A percentile compares a stretch with the other conserved stretches of the same genome.
These are phyloP conservation scores for Dillenia suffruticosa DNA, from an alignment of 164 flowering plant species.

Conservation along the genomic window DNA sequence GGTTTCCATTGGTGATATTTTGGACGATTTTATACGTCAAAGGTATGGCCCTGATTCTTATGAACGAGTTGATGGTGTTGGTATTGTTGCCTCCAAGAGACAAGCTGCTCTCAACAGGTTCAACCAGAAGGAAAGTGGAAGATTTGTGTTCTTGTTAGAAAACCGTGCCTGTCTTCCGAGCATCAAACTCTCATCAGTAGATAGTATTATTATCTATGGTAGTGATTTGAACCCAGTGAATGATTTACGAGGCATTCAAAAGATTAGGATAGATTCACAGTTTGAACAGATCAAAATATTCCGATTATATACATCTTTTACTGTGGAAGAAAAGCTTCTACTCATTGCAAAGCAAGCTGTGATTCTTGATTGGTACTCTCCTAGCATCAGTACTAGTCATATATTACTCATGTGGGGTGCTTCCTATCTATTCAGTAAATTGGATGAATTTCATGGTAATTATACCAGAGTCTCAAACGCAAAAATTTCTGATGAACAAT, in stretches of 20 bases:
- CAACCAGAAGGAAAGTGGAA: conserved; percentile 52
- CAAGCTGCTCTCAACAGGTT: conserved; percentile 63
- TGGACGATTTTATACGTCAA: conserved; percentile 74
- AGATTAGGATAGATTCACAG: conserved; percentile 51
- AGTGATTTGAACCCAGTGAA: conserved; percentile 83
- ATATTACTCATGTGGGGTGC: conserved; percentile 82
- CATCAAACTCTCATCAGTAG: conserved; percentile 69
- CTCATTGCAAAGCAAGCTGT: conserved; percentile 47
- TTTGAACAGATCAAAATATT: conserved; percentile 55
- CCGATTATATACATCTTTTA: conserved; percentile 68
- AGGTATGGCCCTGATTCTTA: conserved; percentile 77
- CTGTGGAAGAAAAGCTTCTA: conserved; percentile 77
- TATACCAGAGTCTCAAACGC: conserved; percentile 7
- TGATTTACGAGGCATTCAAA: conserved; percentile 70
- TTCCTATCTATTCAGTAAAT: conserved; percentile 41
- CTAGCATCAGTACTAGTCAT: conserved; percentile 33
- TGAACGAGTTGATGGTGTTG: conserved; percentile 63
- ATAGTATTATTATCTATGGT: conserved; percentile 55
- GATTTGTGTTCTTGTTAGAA: conserved; percentile 77
- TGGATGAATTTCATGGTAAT: conserved; percentile 56
- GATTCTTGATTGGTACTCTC: conserved; percentile 33
- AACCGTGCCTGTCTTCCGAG: conserved; percentile 70
- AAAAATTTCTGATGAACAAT: conserved; percentile 20
- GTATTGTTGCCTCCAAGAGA: conserved; percentile 36
- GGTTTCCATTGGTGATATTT: conserved; percentile 51